These are phyloP conservation scores for Hypomontagnella monticulosa DNA, from an alignment of 495 filamentous ascomycete species.

Conservation along the genomic window DNA sequence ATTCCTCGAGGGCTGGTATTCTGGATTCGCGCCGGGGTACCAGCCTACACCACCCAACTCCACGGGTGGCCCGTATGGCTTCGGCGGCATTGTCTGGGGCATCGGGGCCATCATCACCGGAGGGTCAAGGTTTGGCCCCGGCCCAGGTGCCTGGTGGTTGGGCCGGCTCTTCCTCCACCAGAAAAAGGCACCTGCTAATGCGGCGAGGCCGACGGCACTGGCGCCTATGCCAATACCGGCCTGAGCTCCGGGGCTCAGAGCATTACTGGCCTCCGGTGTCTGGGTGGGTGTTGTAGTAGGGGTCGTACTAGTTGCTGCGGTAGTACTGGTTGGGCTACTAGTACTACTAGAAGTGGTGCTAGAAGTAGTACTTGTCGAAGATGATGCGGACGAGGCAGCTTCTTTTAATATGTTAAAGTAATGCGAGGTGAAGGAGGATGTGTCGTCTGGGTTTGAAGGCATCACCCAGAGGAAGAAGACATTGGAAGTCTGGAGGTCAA, in stretches of 20 bases:
- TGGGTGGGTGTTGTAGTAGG: not conserved
- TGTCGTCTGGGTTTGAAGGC: conserved; percentile 4
- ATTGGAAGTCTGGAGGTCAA: conserved; percentile 40
- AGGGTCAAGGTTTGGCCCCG: not conserved
- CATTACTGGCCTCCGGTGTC: not conserved
- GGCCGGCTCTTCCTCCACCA: not conserved
- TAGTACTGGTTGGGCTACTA: not conserved
- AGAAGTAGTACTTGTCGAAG: conserved; percentile 3
- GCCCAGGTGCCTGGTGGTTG: conserved; percentile 1
- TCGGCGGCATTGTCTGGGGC: no score
- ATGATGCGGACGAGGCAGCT: not conserved
- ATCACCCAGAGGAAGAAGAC: conserved; percentile 47
- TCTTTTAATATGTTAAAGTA: conserved; percentile 47
- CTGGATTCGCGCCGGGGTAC: no score
- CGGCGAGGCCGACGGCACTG: conserved; percentile 10
- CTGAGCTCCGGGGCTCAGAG: conserved; percentile 28
- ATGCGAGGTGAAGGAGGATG: conserved; percentile 30
- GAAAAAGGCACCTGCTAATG: not conserved
- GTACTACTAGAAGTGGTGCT: not conserved
- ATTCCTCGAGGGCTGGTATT: no score
- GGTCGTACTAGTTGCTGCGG: not conserved
- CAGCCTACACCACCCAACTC: no score
- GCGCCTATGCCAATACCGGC: conserved; percentile 38
- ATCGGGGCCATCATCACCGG: not conserved
- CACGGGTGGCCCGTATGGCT: no score